A percentile compares a stretch with the other conserved stretches of the same genome.
Conservation (phyloP, 805 yeast genomes). For the Groenewaldozyma tartarivorans region DNA sequence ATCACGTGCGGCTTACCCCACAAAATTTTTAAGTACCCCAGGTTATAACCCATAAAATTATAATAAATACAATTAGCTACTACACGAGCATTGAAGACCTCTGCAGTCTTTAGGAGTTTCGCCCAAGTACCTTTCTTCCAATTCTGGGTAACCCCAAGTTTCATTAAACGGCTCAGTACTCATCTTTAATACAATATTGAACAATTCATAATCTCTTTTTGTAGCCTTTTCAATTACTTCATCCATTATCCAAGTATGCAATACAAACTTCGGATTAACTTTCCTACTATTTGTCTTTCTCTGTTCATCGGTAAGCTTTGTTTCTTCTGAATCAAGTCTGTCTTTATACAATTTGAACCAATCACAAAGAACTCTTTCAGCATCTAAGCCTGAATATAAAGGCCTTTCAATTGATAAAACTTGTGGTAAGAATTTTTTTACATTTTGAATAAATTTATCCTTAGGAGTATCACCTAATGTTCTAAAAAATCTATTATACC, state of each 20-base stretch:
- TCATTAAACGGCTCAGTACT: conserved; percentile 63
- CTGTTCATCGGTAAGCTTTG: conserved; percentile 25
- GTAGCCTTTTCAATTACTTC: conserved; percentile 61
- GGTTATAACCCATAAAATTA: no score
- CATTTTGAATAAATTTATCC: conserved; percentile 11
- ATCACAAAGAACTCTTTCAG: conserved; percentile 34
- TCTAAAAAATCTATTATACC: conserved; percentile 73
- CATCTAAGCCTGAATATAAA: conserved; percentile 24
- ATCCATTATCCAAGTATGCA: conserved; percentile 78
- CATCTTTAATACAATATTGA: conserved; percentile 62
- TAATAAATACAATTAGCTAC: no score
- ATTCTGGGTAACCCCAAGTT: conserved; percentile 51
- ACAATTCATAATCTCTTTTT: conserved; percentile 39
- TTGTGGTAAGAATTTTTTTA: conserved; percentile 25
- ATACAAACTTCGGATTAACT: conserved; percentile 71
- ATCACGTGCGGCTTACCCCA: no score
- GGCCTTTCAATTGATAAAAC: conserved; percentile 26
- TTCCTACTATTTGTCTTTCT: conserved; percentile 26
- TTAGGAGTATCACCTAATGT: conserved; percentile 41
- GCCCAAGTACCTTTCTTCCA: conserved; percentile 44
- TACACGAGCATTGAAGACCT: conserved; percentile 70
- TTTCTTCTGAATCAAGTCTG: conserved; percentile 32
- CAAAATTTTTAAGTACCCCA: no score
- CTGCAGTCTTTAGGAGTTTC: conserved; percentile 42
- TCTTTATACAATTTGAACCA: conserved; percentile 48